Base-by-base conservation (phyloP, 2,329 filamentous ascomycete genomes). In the Ceratocystiopsis minuta region DNA sequence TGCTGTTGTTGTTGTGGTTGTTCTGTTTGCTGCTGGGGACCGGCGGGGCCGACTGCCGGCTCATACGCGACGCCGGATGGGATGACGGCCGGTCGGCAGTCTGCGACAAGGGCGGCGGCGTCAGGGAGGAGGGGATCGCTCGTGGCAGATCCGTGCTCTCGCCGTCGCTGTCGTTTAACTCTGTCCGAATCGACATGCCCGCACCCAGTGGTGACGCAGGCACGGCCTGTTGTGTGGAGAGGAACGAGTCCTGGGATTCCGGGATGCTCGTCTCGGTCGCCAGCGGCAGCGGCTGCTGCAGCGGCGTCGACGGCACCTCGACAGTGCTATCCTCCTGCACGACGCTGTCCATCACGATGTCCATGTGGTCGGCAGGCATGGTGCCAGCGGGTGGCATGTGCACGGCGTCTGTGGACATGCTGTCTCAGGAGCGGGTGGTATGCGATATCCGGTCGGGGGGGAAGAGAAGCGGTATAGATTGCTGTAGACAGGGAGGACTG, bases 101-200 rank as follows among this genome's bases (percentile, higher is more conserved):
- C 11, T 43, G 43, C 1, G 68, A 72, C 1, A 68, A 72, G 0
- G 70, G 69, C 18, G 70, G 71, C 4, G 70, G 72, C 3, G 71
- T 74, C 40, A 72, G 55, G 18, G 70, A 75, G 2, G 70, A 74
- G 5, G 70, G 68, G 43, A 75, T 72, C 39, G 72, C 41, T n/a
- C n/a, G n/a, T 15, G 20, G 57, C 14, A 52, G 54, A 20, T 61
- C 59, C n/a, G 60, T 53, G 16, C 53, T 52, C 2, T 55, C 54
- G 35, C 59, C 37, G n/a, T 61, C 52, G 16, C 53, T 52, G 2
- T 56, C 54, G 34, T 64, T 67, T 45, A 55, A 45, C 46, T 72
- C 67, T 4, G 63, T 65, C 50, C 61, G 66, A 54, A 72, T 70
- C 0, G 67, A 69, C 38, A 59, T 52, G 38, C 56, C 55, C 6